Evolutionary conservation across 1,284 basidiomycete species (phyloP), one percentile per base, ranked within the genome.

Genomic region (Earliella scabrosa): DNA sequence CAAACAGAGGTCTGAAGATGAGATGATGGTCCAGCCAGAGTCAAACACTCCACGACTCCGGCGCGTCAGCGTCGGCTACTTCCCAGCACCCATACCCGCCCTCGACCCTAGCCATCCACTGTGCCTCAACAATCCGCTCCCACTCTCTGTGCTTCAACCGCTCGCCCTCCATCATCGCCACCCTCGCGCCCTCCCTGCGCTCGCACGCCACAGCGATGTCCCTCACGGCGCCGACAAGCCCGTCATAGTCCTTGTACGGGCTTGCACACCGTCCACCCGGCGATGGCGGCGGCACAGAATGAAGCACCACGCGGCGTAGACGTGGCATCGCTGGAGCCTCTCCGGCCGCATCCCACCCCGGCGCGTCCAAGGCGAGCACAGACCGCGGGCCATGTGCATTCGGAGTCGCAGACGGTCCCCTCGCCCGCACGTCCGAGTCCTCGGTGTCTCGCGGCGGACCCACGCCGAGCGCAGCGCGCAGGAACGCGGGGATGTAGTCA

Each of bases 401-500:
- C n/a, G n/a, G n/a, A n/a, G n/a, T n/a, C n/a, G n/a, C n/a, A n/a
- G n/a, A n/a, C n/a, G n/a, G n/a, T n/a, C n/a, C n/a, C n/a, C n/a
- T n/a, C n/a, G n/a, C n/a, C n/a, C n/a, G n/a, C n/a, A 31, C 29
- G 29, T 6, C 7, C 29, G 29, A 6, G 29, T 7, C 6, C 29
- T 31, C 13, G 7, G 29, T 31, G 7, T 31, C 13, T 13, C 29
- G 29, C 29, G 7, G 29, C 29, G 26, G 27, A 29, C 13, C 18
- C 24, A 53, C 24, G 23, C 55, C 57, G 26, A 63, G 50, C 48
- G 55, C 61, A 45, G n/a, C 55, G 51, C 49, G 40, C 35, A 63
- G 45, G 43, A 63, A 60, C 2, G 13, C 48, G 40, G 56, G 50
- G 45, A 63, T 41, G 51, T 51, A 58, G 34, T 39, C 51, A 29